Conservation (phyloP, 352 stramenopile genomes). For the Blastocystis sp. region DNA sequence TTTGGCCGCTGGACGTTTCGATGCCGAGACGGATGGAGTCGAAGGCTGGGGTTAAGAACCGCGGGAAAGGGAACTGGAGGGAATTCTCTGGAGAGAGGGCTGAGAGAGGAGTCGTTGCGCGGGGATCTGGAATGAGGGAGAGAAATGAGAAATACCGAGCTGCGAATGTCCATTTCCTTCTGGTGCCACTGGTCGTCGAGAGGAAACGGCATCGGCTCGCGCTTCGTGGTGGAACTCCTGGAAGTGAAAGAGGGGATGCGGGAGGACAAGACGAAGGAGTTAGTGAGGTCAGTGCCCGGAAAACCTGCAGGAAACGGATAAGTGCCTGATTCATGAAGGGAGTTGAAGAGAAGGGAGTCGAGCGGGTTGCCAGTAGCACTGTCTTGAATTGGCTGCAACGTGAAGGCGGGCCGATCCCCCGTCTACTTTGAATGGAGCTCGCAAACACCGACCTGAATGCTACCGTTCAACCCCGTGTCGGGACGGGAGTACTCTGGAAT, state of each 20-base stretch:
- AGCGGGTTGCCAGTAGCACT: no score
- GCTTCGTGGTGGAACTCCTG: not conserved
- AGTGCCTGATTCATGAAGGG: no score
- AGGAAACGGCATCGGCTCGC: not conserved
- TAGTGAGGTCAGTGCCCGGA: not conserved
- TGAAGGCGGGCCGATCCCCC: no score
- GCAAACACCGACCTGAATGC: no score
- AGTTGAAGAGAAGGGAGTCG: no score
- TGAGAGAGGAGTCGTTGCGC: not conserved
- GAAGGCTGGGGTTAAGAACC: no score
- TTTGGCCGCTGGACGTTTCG: not conserved
- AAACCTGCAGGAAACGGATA: no score
- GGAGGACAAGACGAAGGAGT: not conserved
- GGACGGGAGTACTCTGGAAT: no score
- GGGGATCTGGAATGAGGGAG: not conserved
- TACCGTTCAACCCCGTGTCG: no score
- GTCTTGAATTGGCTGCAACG: no score
- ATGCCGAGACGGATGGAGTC: not conserved
- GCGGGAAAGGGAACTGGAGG: not conserved
- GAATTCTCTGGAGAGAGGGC: not conserved
- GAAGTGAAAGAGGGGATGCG: not conserved
- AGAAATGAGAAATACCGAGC: not conserved
- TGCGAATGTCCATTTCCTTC: constrained; percentile 9
- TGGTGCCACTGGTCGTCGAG: not conserved
- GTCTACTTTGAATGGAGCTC: no score